phyloP scores from a whole-genome alignment of 169 alveolate genomes.

The Plasmodium reichenowi region DNA sequence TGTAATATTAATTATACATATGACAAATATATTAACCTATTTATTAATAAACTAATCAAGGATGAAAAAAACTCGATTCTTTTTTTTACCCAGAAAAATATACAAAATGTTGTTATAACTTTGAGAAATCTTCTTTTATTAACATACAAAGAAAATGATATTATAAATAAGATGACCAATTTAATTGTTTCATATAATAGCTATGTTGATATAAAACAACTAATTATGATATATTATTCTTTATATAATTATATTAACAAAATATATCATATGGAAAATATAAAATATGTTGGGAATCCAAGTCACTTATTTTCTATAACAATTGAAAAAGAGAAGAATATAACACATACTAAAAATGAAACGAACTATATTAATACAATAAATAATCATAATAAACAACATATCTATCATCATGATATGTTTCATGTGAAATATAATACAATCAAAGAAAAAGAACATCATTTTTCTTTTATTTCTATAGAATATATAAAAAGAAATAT shows the following conservation, averaged over 20 bases:
- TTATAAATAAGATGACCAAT: slow-evolving; percentile 2
- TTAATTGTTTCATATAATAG: slow-evolving; percentile 10
- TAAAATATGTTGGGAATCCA: slow-evolving; percentile 14
- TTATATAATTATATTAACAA: slow-evolving; percentile 24
- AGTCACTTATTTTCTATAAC: background rate
- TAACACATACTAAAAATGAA: background rate
- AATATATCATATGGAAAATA: background rate
- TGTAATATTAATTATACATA: slow-evolving; percentile 35
- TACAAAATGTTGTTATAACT: slow-evolving; percentile 25
- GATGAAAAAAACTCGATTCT: background rate
- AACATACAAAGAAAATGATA: slow-evolving; percentile 14
- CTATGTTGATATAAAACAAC: slow-evolving; percentile 27
- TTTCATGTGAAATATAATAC: background rate
- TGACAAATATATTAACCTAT: slow-evolving; percentile 29
- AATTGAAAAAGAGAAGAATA: background rate
- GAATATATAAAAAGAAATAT: background rate
- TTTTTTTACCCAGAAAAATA: slow-evolving; percentile 25
- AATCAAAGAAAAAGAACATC: background rate
- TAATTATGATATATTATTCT: slow-evolving; percentile 52
- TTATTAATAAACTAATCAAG: slow-evolving; percentile 18
- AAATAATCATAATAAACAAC: background rate
- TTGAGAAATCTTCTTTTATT: slow-evolving; percentile 29
- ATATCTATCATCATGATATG: background rate
- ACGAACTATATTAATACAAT: background rate
- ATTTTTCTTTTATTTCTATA: background rate